Conservation (phyloP, 139 green algal species). For the Diplosphaera chodatii region DNA sequence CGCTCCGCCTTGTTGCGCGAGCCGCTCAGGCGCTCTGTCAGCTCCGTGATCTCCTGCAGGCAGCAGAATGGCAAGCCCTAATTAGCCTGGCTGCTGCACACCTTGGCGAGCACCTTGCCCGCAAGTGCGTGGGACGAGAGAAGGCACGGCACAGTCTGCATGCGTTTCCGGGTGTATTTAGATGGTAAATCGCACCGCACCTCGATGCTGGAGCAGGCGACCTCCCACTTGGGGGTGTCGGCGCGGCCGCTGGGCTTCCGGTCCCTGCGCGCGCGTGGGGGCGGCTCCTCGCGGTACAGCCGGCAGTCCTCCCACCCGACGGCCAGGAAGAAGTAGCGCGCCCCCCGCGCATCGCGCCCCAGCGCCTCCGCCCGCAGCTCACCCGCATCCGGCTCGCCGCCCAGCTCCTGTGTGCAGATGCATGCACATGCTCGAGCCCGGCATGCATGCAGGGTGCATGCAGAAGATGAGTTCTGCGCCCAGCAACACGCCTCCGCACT, state of each 20-base stretch:
- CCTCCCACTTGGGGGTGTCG: constrained; percentile 20
- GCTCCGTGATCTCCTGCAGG: constrained; percentile 30
- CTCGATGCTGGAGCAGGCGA: constrained; percentile 26
- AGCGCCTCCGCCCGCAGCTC: constrained; percentile 24
- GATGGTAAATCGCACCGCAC: neutral
- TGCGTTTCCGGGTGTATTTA: no score
- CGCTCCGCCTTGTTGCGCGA: constrained; percentile 25
- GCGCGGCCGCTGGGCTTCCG: neutral
- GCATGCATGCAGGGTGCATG: no score
- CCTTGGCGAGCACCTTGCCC: no score
- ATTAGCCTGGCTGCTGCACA: no score
- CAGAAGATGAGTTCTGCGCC: no score
- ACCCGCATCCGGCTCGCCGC: constrained; percentile 13
- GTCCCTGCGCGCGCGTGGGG: neutral
- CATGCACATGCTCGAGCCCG: no score
- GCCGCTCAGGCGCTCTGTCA: constrained; percentile 20
- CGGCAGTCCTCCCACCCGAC: constrained; percentile 33
- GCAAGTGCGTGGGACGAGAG: no score
- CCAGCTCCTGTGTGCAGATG: constrained; percentile 22
- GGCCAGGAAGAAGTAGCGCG: constrained; percentile 34
- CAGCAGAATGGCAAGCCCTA: no score
- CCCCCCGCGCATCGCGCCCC: constrained; percentile 25
- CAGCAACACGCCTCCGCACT: no score
- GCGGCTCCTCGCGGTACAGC: constrained; percentile 27
- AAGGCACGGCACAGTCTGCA: no score